Evolutionary conservation across 495 filamentous ascomycete species (phyloP), one percentile per base, ranked within the genome.

Genomic region (Penicillium lagena): DNA sequence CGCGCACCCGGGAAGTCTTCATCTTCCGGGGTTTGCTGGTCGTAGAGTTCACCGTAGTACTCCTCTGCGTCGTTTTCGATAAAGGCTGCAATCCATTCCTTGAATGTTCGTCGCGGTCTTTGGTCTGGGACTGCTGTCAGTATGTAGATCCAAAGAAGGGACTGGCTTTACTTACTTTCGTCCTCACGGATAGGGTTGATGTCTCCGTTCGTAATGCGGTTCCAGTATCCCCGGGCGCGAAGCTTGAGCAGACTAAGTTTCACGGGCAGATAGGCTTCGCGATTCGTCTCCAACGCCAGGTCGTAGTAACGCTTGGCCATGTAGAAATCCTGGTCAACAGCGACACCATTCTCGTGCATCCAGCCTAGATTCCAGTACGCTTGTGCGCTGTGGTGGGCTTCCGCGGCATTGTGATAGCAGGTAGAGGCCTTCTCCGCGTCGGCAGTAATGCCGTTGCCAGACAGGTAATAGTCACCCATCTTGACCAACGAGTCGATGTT

Each of bases 321-420:
- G 58, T 97, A 93, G 61, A 93, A 99, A 60, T 99, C 93, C 58
- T 99, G 93, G 31, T 85, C 81, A 3, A 96, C 82, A 9, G 91
- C 89, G 37, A 97, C 73, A 2, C 93, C 93, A 57, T 97, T 96
- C 66, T 99, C 93, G 63, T 99, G 89, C 88, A 99, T 97, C 93
- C 93, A 99, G 11, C 93, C 93, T 10, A 99, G 72, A 52, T 99
- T 96, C 79, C 89, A 99, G 43, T 95, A 82, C 10, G 94, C 94
- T 68, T 97, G 93, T 22, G 91, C 90, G 57, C 87, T 93, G 55
- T 88, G 87, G 54, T 89, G 79, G 39, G 81, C 87, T 55, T 98
- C 93, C 1, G 90, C 90, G 6, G 93, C 93, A 8, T 85, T 86
- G 42, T 86, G 83, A 51, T 97, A 99, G 67, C 94, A 97, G 14